A percentile compares a stretch with the other conserved stretches of the same genome.
These are phyloP conservation scores for Pseudopithomyces chartarum DNA, from an alignment of 2,329 filamentous ascomycete genomes.

Conservation along the genomic window DNA sequence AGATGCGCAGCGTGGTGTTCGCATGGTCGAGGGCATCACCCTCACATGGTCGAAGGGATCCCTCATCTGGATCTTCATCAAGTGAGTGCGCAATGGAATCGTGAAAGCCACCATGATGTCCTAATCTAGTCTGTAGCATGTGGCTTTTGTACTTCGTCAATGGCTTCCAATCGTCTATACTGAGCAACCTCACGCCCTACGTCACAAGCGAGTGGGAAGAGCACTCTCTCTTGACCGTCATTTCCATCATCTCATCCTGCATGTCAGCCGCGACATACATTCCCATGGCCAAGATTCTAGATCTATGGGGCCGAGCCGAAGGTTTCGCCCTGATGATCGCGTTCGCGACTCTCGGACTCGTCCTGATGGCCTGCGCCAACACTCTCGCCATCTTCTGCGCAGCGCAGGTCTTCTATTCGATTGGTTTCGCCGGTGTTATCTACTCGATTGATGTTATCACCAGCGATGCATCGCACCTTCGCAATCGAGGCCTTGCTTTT, in stretches of 20 bases:
- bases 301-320: slow-evolving; percentile 46
- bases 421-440: slow-evolving; percentile 62
- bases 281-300: slow-evolving; percentile 44
- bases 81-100: slow-evolving; percentile 29
- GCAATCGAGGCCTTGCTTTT: slow-evolving; percentile 66
- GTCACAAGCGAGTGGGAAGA: slow-evolving; percentile 28
- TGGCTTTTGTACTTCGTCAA: slow-evolving; percentile 57
- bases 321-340: slow-evolving; percentile 34
- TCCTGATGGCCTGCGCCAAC: slow-evolving; percentile 68
- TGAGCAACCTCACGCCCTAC: slow-evolving; percentile 44
- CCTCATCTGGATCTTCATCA: slow-evolving; percentile 43
- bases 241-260: neutral
- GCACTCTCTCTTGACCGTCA: neutral
- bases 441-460: slow-evolving; percentile 64
- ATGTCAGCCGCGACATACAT: slow-evolving; percentile 1
- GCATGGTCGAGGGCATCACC: slow-evolving; percentile 47
- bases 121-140: slow-evolving; percentile 38
- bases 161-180: slow-evolving; percentile 50
- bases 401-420: slow-evolving; percentile 67
- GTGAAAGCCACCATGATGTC: neutral
- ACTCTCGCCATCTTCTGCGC: slow-evolving; percentile 66
- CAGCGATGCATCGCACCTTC: slow-evolving; percentile 67
- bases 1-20: slow-evolving; percentile 45
- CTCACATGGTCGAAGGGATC: slow-evolving; percentile 47
- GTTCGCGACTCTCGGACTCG: slow-evolving; percentile 47